Evolutionary conservation across 495 filamentous ascomycete genomes (phyloP).

Genomic region (Penicillium ucsense): DNA sequence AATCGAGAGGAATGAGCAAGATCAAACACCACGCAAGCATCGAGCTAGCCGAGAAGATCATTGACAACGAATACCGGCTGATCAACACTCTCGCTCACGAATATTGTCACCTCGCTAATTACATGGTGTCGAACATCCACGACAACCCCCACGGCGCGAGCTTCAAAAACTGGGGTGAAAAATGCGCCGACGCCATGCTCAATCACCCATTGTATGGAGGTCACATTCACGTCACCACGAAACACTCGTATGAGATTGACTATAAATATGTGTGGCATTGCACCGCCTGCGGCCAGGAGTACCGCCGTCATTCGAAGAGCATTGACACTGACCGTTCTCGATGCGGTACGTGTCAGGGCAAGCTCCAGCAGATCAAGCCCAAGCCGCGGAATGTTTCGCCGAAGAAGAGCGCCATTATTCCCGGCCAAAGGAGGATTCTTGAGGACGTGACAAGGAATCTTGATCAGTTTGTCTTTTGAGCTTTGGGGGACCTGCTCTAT

Average conservation of each 20-base stretch:
- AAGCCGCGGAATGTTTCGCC: slow-evolving; percentile 48
- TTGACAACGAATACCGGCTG: slow-evolving; percentile 65
- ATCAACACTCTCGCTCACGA: slow-evolving; percentile 87
- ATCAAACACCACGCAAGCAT: slow-evolving; percentile 63
- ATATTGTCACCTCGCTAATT: slow-evolving; percentile 87
- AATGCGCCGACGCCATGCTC: slow-evolving; percentile 35
- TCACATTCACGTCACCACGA: slow-evolving; percentile 69
- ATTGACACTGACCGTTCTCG: slow-evolving; percentile 54
- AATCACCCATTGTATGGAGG: slow-evolving; percentile 36
- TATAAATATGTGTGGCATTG: slow-evolving; percentile 89
- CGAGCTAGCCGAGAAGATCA: slow-evolving; percentile 80
- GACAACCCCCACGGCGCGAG: slow-evolving; percentile 69
- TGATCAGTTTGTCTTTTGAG: slow-evolving; percentile 6
- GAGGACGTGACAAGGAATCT: slow-evolving; percentile 7
- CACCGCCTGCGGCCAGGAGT: slow-evolving; percentile 52
- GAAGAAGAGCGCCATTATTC: slow-evolving; percentile 38
- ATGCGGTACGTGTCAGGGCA: slow-evolving; percentile 62
- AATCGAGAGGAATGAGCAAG: neutral
- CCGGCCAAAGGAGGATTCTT: neutral
- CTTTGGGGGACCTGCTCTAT: neutral
- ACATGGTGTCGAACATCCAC: slow-evolving; percentile 61
- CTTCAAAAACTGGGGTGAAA: slow-evolving; percentile 64
- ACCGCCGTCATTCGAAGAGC: slow-evolving; percentile 73
- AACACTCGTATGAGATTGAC: slow-evolving; percentile 77
- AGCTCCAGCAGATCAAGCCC: slow-evolving; percentile 70